Evolutionary conservation across 108 stramenopile genomes (phyloP), one percentile per base, ranked within the genome.

Genomic region (Mayamaea pseudoterrestris): DNA sequence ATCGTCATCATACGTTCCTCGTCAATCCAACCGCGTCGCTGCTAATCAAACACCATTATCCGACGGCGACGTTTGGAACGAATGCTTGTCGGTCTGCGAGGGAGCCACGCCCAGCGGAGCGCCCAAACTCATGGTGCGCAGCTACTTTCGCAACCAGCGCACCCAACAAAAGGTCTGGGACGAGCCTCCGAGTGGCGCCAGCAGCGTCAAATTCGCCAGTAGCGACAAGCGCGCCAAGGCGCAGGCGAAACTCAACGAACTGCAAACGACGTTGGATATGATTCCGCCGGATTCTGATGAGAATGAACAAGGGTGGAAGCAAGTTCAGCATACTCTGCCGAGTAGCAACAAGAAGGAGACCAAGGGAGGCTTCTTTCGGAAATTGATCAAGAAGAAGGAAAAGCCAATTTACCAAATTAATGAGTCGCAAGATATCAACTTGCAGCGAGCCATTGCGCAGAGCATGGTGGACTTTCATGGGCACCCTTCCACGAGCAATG

Each of bases 31-130:
- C n/a, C n/a, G n/a, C n/a, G n/a, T n/a, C n/a, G n/a, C n/a, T n/a
- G n/a, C n/a, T n/a, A n/a, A n/a, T n/a, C n/a, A n/a, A n/a, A n/a
- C n/a, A n/a, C n/a, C n/a, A n/a, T n/a, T n/a, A n/a, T n/a, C n/a
- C n/a, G 85, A 87, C 44, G 76, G 80, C 36, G 78, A 80, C 54
- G 73, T 69, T 0, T 87, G 85, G 85, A 59, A 74, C 26, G 85
- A 87, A 53, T 68, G 65, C 7, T 47, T 80, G 51, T 78, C 78
- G 9, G 75, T 79, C 24, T 66, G 71, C 31, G 80, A 81, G 47
- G 13, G 39, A 11, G 23, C 52, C 25, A 40, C 30, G 48, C 22
- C 52, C 51, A 24, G 35, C 28, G 35, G 41, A 21, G 54, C 60
- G 13, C 57, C 57, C 9, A 71, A 72, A 29, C 61, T 76, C 5